A percentile compares a stretch with the other conserved stretches of the same genome.
Conservation (phyloP, 768 basidiomycete genomes). For the Suillus alpinus region DNA sequence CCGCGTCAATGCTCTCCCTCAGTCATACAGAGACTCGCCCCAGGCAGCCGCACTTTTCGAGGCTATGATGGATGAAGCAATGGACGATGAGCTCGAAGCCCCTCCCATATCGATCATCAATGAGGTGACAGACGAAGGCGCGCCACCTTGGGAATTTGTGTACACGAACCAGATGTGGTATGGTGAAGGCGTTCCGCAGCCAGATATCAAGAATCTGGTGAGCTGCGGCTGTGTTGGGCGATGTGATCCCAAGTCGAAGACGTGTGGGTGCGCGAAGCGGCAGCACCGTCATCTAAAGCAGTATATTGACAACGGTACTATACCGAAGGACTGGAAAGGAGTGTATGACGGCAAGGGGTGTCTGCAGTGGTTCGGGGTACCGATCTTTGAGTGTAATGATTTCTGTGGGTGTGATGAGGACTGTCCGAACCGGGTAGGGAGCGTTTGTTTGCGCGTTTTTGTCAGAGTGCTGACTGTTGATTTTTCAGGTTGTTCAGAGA, state of each 20-base stretch:
- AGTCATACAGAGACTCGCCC: conserved; percentile 36
- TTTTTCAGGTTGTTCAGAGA: conserved; percentile 72
- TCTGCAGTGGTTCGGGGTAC: conserved; percentile 48
- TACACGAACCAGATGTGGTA: conserved; percentile 85
- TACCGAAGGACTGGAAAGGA: conserved; percentile 33
- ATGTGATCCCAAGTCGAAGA: conserved; percentile 73
- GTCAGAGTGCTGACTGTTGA: not conserved
- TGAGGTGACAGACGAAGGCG: conserved; percentile 60
- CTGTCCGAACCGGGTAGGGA: conserved; percentile 75
- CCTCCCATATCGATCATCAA: conserved; percentile 68
- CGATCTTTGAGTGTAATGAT: conserved; percentile 86
- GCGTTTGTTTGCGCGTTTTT: not conserved
- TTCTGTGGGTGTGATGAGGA: conserved; percentile 78
- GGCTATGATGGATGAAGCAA: conserved; percentile 61
- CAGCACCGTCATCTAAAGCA: conserved; percentile 41
- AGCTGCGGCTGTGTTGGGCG: conserved; percentile 75
- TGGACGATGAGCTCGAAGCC: conserved; percentile 63
- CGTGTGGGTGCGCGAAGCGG: conserved; percentile 64
- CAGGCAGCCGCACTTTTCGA: conserved; percentile 57
- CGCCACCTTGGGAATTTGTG: conserved; percentile 83
- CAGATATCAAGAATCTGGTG: conserved; percentile 52
- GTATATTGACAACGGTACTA: conserved; percentile 17
- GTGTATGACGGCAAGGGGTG: conserved; percentile 62
- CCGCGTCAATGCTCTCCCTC: conserved; percentile 53
- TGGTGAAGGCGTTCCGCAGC: conserved; percentile 62